Conservation (phyloP, 2,329 filamentous ascomycete genomes). For the Pochonia chlamydosporia region DNA sequence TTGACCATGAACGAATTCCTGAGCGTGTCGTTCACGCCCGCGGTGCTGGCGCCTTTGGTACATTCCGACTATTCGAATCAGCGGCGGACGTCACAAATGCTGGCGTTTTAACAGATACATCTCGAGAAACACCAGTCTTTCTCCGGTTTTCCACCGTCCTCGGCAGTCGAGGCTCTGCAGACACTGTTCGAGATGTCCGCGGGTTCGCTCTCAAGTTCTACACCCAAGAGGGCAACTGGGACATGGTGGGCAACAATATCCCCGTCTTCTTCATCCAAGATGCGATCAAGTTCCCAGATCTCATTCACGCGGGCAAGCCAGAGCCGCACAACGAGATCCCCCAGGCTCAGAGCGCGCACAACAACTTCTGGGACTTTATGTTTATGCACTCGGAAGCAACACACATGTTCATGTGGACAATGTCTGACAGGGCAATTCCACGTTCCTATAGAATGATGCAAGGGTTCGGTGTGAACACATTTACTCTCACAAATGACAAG, state of each 20-base stretch:
- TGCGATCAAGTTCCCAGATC: constrained; percentile 66
- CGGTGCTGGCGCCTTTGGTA: constrained; percentile 64
- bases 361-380: constrained; percentile 74
- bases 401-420: constrained; percentile 75
- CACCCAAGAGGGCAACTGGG: constrained; percentile 45
- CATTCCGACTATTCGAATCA: constrained; percentile 61
- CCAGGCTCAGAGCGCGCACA: constrained; percentile 65
- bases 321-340: constrained; percentile 57
- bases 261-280: constrained; percentile 48
- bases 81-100: constrained; percentile 63
- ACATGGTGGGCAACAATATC: constrained; percentile 10
- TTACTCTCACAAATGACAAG: constrained; percentile 59
- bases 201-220: constrained; percentile 67
- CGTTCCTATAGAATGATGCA: constrained; percentile 81
- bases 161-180: constrained; percentile 68
- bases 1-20: constrained; percentile 55
- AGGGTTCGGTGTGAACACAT: constrained; percentile 80
- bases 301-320: constrained; percentile 54
- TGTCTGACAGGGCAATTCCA: constrained; percentile 69
- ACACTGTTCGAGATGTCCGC: constrained; percentile 77
- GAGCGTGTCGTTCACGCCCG: constrained; percentile 66
- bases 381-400: constrained; percentile 60
- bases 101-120: constrained; percentile 49
- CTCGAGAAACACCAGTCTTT: constrained; percentile 41
- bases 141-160: constrained; percentile 71